Evolutionary conservation across 768 basidiomycete genomes (phyloP).

Genomic region (Lentinula guzmanii): DNA sequence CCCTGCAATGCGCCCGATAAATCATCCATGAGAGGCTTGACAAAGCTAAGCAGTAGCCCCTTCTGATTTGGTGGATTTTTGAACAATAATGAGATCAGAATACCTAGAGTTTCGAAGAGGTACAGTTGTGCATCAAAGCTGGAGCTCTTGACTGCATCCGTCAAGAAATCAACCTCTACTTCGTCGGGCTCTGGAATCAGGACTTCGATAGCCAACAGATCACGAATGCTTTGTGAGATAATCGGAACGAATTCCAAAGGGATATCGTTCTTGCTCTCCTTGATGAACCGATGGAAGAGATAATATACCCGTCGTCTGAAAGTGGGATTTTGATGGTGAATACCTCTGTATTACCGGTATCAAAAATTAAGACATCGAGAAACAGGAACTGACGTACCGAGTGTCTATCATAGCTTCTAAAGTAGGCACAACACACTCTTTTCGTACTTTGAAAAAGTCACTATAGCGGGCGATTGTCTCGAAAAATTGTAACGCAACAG

Average conservation of each 20-base stretch:
- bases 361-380: background rate
- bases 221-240: slow-evolving; percentile 69
- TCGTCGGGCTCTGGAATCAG: slow-evolving; percentile 76
- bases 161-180: slow-evolving; percentile 62
- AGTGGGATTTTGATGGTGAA: slow-evolving; percentile 69
- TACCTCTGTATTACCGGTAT: slow-evolving; percentile 49
- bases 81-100: slow-evolving; percentile 71
- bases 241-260: slow-evolving; percentile 62
- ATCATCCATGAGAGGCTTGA: slow-evolving; percentile 76
- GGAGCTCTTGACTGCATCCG: slow-evolving; percentile 73
- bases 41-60: slow-evolving; percentile 64
- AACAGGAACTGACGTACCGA: slow-evolving; percentile 46
- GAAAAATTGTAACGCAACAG: slow-evolving; percentile 87
- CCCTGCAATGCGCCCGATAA: slow-evolving; percentile 54
- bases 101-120: slow-evolving; percentile 89
- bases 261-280: slow-evolving; percentile 74
- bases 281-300: slow-evolving; percentile 89
- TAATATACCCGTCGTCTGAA: slow-evolving; percentile 83
- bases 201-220: slow-evolving; percentile 71
- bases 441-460: slow-evolving; percentile 95
- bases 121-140: slow-evolving; percentile 89
- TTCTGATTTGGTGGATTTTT: slow-evolving; percentile 64
- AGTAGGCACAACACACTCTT: slow-evolving; percentile 80
- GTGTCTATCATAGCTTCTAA: slow-evolving; percentile 83
- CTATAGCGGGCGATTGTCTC: slow-evolving; percentile 89